Percentiles rank a stretch among this genome's conserved stretches.
These are phyloP conservation scores for Turnera subulata DNA, from an alignment of 345 rosid genomes.

Conservation along the genomic window DNA sequence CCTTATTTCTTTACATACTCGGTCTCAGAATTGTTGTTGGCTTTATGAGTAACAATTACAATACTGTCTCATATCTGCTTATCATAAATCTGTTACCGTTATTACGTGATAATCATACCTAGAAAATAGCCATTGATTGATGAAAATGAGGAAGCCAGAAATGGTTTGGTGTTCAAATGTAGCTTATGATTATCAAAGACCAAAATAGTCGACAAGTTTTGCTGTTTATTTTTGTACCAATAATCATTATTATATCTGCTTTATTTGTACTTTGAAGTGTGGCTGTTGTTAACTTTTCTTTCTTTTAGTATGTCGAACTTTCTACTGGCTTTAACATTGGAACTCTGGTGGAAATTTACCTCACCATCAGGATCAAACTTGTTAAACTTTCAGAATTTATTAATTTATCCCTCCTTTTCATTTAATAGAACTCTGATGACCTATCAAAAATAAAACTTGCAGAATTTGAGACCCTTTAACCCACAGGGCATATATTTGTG, in stretches of 20 bases:
- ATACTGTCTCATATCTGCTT: too few relatives aligned
- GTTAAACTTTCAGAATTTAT: neutral
- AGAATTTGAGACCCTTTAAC: too few relatives aligned
- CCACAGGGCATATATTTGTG: neutral
- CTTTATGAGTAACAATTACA: too few relatives aligned
- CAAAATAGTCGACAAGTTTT: neutral
- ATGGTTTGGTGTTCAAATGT: too few relatives aligned
- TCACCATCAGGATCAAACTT: too few relatives aligned
- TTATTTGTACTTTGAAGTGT: neutral
- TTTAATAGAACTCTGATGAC: too few relatives aligned
- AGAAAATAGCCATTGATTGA: too few relatives aligned
- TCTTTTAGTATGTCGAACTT: neutral
- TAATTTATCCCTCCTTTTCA: too few relatives aligned
- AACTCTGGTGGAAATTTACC: neutral
- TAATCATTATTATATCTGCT: neutral
- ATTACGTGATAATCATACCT: neutral
- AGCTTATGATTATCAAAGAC: too few relatives aligned
- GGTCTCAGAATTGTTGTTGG: neutral
- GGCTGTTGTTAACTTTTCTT: neutral
- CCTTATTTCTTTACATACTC: neutral
- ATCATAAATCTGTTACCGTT: neutral
- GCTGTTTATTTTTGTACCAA: neutral
- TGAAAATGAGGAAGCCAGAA: too few relatives aligned
- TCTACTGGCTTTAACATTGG: neutral
- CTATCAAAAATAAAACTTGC: too few relatives aligned